Percentiles rank a stretch among this genome's conserved stretches.
Evolutionary conservation across 75 land plant species (phyloP).

Genomic region (Pinus taeda): DNA sequence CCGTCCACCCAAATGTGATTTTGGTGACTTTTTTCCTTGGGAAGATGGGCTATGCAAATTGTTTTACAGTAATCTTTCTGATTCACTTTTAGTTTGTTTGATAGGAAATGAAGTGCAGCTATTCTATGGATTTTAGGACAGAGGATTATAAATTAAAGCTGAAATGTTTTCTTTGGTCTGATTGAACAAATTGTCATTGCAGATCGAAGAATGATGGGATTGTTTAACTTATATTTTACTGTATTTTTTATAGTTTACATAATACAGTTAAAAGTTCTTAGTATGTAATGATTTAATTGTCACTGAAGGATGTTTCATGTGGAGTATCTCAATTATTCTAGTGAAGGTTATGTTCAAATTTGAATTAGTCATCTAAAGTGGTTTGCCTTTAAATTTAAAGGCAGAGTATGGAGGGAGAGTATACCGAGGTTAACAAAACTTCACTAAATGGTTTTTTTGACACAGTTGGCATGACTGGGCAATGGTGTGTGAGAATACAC

Average conservation of each 20-base stretch:
- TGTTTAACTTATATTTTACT: not conserved
- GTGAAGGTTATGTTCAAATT: not conserved
- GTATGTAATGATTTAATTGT: not conserved
- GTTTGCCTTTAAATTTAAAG: not conserved
- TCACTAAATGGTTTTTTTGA: slow-evolving; percentile 19
- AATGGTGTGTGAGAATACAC: slow-evolving; percentile 41
- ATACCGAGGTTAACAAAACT: not conserved
- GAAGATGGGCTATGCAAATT: too few relatives aligned
- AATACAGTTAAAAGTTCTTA: not conserved
- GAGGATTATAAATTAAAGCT: not conserved
- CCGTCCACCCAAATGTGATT: too few relatives aligned
- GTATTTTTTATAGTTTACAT: not conserved
- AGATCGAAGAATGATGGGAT: not conserved
- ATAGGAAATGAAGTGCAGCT: too few relatives aligned
- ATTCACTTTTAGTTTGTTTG: too few relatives aligned
- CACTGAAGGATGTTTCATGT: not conserved
- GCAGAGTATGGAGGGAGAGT: not conserved
- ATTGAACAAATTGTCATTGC: not conserved
- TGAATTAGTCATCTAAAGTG: not conserved
- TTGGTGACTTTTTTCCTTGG: too few relatives aligned
- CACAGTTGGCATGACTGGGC: slow-evolving; percentile 51
- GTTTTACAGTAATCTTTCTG: too few relatives aligned
- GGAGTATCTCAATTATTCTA: not conserved
- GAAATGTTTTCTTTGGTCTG: not conserved
- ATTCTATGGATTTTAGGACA: not conserved